A percentile compares a stretch with the other conserved stretches of the same genome.
phyloP scores from a whole-genome alignment of 2,329 filamentous ascomycete species.

The Atkinsonella hypoxylon region DNA sequence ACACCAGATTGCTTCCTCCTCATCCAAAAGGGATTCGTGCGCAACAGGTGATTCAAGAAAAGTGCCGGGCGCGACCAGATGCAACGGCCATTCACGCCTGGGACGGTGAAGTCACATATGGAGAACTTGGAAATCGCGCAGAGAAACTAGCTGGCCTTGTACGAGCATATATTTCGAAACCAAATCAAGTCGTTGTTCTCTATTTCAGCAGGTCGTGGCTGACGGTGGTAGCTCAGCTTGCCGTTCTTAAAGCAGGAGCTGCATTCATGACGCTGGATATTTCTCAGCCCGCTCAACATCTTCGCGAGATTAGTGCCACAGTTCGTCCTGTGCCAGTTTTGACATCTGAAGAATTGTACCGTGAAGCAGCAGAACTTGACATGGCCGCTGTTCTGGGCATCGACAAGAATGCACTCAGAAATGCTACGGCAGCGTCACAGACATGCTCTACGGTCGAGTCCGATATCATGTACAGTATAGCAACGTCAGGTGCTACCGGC shows the following conservation, averaged over 20 bases:
- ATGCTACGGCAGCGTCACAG: not conserved
- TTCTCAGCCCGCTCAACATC: not conserved
- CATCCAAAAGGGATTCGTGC: not conserved
- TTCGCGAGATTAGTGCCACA: not conserved
- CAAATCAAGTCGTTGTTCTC: not conserved
- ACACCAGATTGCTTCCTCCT: not conserved
- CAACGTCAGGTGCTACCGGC: not conserved
- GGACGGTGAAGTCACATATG: not conserved
- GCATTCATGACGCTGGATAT: not conserved
- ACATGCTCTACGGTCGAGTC: not conserved
- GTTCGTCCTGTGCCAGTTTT: not conserved
- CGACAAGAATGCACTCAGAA: not conserved
- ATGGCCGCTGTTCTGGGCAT: not conserved
- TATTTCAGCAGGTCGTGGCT: not conserved
- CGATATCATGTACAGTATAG: not conserved
- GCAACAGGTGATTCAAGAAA: not conserved
- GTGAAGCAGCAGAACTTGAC: not conserved
- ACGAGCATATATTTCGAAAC: not conserved
- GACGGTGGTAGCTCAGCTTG: not conserved
- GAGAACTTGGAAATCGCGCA: not conserved
- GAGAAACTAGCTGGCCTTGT: not conserved
- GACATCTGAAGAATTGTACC: not conserved
- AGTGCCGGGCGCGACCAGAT: not conserved
- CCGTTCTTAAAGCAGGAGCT: not conserved
- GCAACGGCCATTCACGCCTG: not conserved